Percentiles rank a stretch among this genome's conserved stretches.
Conservation (phyloP, 2,329 filamentous ascomycete species). For the Curvularia sp. region DNA sequence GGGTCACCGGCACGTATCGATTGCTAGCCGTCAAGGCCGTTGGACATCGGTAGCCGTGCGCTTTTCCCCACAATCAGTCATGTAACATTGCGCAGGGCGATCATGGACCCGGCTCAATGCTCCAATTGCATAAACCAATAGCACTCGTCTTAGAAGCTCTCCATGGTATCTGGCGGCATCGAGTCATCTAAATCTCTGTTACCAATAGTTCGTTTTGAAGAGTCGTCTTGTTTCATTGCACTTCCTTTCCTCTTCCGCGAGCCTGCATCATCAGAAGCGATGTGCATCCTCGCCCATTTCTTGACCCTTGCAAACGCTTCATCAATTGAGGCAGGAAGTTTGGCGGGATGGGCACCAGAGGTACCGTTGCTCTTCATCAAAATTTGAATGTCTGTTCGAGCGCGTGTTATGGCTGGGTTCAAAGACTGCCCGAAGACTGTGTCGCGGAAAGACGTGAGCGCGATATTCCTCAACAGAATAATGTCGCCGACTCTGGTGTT, state of each 20-base stretch:
- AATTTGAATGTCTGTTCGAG: conserved; percentile 69
- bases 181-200: conserved; percentile 26
- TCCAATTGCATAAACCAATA: not conserved
- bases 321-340: conserved; percentile 58
- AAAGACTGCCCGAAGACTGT: conserved; percentile 87
- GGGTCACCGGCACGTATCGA: not conserved
- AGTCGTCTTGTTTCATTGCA: conserved; percentile 4
- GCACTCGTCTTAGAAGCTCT: conserved; percentile 20
- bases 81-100: not conserved
- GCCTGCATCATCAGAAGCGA: conserved; percentile 52
- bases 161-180: conserved; percentile 46
- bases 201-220: conserved; percentile 22
- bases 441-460: conserved; percentile 74
- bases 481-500: conserved; percentile 74
- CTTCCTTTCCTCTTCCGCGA: conserved; percentile 32
- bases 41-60: not conserved
- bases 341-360: conserved; percentile 56
- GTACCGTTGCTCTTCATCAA: conserved; percentile 64
- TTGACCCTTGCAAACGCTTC: conserved; percentile 71
- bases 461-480: conserved; percentile 79
- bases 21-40: conserved; percentile 10
- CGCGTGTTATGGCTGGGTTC: conserved; percentile 71
- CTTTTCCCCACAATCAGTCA: not conserved
- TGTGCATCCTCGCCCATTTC: conserved; percentile 77
- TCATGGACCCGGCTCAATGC: not conserved